Evolutionary conservation across 2,329 filamentous ascomycete genomes (phyloP), one percentile per base, ranked within the genome.

Genomic region (Camillea tinctor): DNA sequence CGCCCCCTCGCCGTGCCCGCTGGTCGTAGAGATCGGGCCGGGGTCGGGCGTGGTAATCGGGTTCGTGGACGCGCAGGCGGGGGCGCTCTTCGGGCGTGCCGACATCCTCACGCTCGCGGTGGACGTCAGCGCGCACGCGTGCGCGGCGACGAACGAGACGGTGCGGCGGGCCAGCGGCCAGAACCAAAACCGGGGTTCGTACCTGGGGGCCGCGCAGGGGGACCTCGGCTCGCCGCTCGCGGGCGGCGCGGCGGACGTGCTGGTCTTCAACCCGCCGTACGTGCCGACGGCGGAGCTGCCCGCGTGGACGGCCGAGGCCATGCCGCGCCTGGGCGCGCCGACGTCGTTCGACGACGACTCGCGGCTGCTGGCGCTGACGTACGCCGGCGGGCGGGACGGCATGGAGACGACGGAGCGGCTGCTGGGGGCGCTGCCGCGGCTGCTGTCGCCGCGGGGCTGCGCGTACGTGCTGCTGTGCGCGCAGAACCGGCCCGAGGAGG

Each of bases 261-360:
- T 99, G 63, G 84, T 99, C 24, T 99, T 98, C 82, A 99, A 99
- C 73, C 95, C 95, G 56, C 95, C 95, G 0, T 99, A 99, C 73
- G 95, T 99, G 15, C 95, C 95, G 1, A 96, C 93, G 2, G 83
- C 88, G 23, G 84, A 87, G 49, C 77, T 96, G 60, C 93, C 94
- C 22, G 75, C 84, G 40, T n/a, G n/a, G n/a, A n/a, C n/a, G n/a
- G 76, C 82, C 71, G 20, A 70, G 64, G 54, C 60, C 26, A 57
- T 67, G 60, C 23, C 51, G 17, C 21, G n/a, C 24, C 24, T 30
- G n/a, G 30, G 30, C 15, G 26, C 23, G 17, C 17, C 23, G 59
- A 66, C 68, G 5, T 71, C 76, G 9, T 97, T 92, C 67, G 91
- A 93, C 58, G 85, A 88, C 59, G 93, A 97, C 71, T 93, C 91